A percentile compares a stretch with the other conserved stretches of the same genome.
Conservation (phyloP, 192 early-diverging fungal genomes). For the Chytriomyces sp. region DNA sequence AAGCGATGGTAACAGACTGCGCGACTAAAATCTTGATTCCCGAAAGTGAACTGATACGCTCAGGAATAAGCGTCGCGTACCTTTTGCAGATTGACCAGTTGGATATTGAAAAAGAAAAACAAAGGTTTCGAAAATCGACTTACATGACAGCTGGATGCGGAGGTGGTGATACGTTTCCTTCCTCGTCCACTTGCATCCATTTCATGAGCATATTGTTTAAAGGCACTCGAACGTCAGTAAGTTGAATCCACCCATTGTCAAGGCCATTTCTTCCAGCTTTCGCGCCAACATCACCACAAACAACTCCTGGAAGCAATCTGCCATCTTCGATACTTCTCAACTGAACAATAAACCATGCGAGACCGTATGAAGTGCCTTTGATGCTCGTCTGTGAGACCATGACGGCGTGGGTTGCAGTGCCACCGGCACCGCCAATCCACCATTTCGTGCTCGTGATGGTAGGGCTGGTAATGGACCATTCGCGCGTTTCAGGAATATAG, state of each 20-base stretch:
- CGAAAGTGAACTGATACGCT: conserved; percentile 65
- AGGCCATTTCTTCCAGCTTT: conserved; percentile 93
- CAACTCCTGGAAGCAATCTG: conserved; percentile 78
- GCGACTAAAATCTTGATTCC: not conserved
- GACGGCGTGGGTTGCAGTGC: conserved; percentile 79
- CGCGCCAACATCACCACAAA: conserved; percentile 91
- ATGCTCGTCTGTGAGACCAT: conserved; percentile 87
- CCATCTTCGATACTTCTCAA: conserved; percentile 83
- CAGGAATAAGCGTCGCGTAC: conserved; percentile 86
- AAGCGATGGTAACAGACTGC: conserved; percentile 19
- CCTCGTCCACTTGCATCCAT: conserved; percentile 73
- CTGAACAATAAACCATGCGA: conserved; percentile 88
- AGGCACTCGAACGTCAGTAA: conserved; percentile 89
- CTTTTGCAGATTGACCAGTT: conserved; percentile 81
- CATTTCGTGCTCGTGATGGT: conserved; percentile 78
- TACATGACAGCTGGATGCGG: conserved; percentile 12
- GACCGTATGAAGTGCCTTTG: conserved; percentile 79
- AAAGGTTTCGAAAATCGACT: not conserved
- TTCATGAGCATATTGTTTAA: conserved; percentile 92
- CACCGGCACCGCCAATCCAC: conserved; percentile 98
- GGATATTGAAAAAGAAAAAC: conserved; percentile 68
- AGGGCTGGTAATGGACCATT: conserved; percentile 76
- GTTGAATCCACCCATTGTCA: conserved; percentile 93
- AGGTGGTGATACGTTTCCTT: conserved; percentile 3
- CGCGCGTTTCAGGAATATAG: conserved; percentile 78